Evolutionary conservation across 495 filamentous ascomycete genomes (phyloP).

Genomic region (Aspergillus homomorphus): DNA sequence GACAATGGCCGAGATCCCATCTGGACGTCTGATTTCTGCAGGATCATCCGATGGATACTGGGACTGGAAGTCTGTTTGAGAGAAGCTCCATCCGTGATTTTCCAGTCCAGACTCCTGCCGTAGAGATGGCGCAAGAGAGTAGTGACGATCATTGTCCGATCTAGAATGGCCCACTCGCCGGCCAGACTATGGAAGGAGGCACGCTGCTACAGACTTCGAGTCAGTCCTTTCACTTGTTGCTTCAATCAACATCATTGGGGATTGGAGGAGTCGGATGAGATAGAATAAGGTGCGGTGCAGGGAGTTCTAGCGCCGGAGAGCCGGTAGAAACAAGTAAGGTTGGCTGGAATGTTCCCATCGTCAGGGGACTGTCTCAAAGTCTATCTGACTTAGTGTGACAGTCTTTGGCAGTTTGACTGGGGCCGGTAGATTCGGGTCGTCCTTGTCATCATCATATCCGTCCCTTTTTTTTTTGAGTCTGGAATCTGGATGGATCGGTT

Average conservation of each 20-base stretch:
- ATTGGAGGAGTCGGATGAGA: background rate
- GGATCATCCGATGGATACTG: background rate
- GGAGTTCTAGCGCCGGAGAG: slow-evolving; percentile 2
- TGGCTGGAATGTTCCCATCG: background rate
- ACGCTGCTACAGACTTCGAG: background rate
- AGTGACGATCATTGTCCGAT: background rate
- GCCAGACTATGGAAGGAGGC: background rate
- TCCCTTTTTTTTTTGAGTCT: too few relatives aligned
- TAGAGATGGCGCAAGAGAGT: background rate
- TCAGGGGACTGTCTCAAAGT: background rate
- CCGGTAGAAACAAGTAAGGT: background rate
- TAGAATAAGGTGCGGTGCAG: slow-evolving; percentile 1
- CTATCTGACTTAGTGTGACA: background rate
- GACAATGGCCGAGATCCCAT: background rate
- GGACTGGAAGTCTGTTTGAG: background rate
- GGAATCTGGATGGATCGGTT: too few relatives aligned
- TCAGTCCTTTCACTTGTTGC: background rate
- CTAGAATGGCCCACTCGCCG: background rate
- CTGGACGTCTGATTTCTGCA: background rate
- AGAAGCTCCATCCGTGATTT: background rate
- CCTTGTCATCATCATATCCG: background rate
- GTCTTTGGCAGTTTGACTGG: background rate
- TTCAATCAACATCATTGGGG: background rate
- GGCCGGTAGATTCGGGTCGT: background rate
- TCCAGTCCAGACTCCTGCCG: background rate